Percentiles rank a stretch among this genome's conserved stretches.
Evolutionary conservation across 2,329 filamentous ascomycete genomes (phyloP).

Genomic region (Scedosporium aurantiacum): DNA sequence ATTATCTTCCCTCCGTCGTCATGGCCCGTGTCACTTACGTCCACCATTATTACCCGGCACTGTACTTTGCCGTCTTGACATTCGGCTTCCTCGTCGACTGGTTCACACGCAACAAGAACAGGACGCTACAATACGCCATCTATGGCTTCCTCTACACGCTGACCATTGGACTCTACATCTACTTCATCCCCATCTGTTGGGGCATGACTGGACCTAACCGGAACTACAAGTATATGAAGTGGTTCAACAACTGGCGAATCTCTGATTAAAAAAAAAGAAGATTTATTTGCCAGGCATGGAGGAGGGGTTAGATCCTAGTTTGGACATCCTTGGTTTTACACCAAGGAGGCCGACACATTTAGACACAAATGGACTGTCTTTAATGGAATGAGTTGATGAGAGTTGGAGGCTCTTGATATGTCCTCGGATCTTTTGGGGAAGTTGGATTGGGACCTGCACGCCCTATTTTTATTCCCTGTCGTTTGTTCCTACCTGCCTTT

Average conservation of each 20-base stretch:
- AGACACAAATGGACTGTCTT: not conserved
- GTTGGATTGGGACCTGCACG: not conserved
- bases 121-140: slow-evolving; percentile 52
- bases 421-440: not conserved
- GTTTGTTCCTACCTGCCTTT: not conserved
- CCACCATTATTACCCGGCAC: slow-evolving; percentile 96
- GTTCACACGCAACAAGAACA: slow-evolving; percentile 57
- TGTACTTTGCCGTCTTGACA: slow-evolving; percentile 91
- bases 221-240: slow-evolving; percentile 86
- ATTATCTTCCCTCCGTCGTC: slow-evolving; percentile 89
- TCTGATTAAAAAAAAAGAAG: slow-evolving; percentile 39
- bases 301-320: not conserved
- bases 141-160: slow-evolving; percentile 64
- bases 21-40: slow-evolving; percentile 99
- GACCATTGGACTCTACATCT: slow-evolving; percentile 72
- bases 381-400: not conserved
- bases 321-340: not conserved
- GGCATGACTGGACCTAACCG: slow-evolving; percentile 81
- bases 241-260: slow-evolving; percentile 81
- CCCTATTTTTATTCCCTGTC: not conserved
- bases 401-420: not conserved
- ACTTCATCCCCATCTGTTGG: slow-evolving; percentile 91
- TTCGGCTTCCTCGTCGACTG: slow-evolving; percentile 86
- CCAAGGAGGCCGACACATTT: not conserved
- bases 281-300: not conserved